These are phyloP conservation scores for Phlyctochytrium bullatum DNA, from an alignment of 192 early-diverging fungal species.

Conservation along the genomic window DNA sequence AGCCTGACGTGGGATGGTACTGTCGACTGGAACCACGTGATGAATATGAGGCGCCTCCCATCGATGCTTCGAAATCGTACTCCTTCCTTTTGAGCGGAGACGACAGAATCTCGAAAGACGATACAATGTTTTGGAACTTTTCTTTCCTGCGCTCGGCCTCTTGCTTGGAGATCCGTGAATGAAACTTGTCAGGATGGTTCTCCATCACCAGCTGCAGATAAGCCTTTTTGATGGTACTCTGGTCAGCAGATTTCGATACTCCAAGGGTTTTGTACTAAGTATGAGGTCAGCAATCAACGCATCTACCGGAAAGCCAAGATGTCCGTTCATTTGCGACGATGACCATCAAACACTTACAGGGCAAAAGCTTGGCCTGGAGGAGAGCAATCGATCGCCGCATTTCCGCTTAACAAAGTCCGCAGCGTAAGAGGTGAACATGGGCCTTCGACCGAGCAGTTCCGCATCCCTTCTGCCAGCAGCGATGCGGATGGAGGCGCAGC, in stretches of 20 bases:
- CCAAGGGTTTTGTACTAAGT: slow-evolving; percentile 1
- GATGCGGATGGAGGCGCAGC: no score
- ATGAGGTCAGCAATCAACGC: no score
- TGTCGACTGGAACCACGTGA: background rate
- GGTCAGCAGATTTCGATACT: background rate
- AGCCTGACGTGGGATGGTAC: background rate
- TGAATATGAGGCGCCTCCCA: background rate
- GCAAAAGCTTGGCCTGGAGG: no score
- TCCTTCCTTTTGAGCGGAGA: background rate
- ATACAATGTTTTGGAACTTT: background rate
- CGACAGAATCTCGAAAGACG: slow-evolving; percentile 1
- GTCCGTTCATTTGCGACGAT: no score
- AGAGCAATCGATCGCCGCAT: no score
- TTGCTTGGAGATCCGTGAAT: background rate
- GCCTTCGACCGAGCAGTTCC: no score
- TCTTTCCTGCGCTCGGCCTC: background rate
- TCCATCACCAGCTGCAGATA: background rate
- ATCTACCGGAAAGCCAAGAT: no score
- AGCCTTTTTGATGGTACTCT: background rate
- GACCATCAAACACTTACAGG: no score
- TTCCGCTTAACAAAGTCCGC: no score
- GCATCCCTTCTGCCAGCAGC: no score
- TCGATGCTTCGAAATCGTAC: background rate
- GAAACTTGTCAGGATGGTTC: slow-evolving; percentile 1
- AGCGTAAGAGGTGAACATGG: no score